Conservation (phyloP, 2,329 filamentous ascomycete species). For the Calonectria leucothoes region DNA sequence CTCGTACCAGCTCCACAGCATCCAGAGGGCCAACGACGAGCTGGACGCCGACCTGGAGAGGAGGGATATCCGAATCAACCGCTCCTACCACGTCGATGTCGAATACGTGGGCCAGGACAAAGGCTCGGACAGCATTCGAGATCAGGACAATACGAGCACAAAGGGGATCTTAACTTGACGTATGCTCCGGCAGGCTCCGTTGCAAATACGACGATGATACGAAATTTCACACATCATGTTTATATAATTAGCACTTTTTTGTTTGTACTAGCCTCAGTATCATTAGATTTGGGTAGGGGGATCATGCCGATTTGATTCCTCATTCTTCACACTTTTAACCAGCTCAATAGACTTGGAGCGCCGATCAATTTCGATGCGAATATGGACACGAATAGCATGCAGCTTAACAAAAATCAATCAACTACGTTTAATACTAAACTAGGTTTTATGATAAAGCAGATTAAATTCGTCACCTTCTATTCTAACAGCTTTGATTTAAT, state of each 20-base stretch:
- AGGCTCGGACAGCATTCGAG: neutral
- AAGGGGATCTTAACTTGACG: slow-evolving; percentile 1
- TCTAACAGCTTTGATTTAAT: too few relatives aligned
- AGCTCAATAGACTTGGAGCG: neutral
- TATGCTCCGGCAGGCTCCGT: slow-evolving; percentile 7
- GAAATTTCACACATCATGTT: neutral
- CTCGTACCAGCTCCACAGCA: slow-evolving; percentile 6
- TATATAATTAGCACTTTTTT: neutral
- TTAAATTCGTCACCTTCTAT: too few relatives aligned
- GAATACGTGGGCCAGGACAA: neutral
- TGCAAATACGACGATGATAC: neutral
- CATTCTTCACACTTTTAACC: neutral
- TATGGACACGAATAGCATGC: too few relatives aligned
- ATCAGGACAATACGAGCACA: neutral
- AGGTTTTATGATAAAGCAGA: too few relatives aligned
- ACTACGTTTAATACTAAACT: neutral
- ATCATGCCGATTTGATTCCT: neutral
- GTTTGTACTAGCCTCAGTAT: neutral
- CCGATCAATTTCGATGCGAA: neutral
- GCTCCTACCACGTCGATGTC: slow-evolving; percentile 1
- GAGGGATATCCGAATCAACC: neutral
- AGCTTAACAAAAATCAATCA: too few relatives aligned
- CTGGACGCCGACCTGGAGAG: neutral
- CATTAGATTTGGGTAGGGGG: neutral
- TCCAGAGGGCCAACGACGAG: neutral